Conservation (phyloP, 345 rosid species). For the Pistacia atlantica region DNA sequence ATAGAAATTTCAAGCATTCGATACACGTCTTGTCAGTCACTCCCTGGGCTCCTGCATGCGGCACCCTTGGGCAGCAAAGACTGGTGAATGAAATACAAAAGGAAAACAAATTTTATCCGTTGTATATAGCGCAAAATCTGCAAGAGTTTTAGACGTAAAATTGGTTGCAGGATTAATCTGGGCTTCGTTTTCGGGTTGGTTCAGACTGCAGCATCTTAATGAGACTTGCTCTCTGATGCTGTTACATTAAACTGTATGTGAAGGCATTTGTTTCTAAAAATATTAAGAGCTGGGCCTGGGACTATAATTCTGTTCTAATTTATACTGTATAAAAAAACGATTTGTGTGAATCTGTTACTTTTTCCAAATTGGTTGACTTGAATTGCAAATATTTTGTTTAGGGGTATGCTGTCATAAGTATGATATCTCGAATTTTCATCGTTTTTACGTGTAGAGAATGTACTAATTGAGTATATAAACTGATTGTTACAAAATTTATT, state of each 20-base stretch:
- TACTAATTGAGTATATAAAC: too few species aligned
- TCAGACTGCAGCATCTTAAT: not conserved
- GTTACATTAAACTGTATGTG: not conserved
- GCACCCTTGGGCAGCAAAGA: not conserved
- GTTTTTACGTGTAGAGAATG: too few species aligned
- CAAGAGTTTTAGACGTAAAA: not conserved
- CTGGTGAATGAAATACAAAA: constrained; percentile 4
- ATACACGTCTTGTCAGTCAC: not conserved
- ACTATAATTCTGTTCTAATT: too few species aligned
- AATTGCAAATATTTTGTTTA: not conserved
- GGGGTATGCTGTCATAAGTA: not conserved
- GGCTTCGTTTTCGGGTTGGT: not conserved
- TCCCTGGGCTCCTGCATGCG: not conserved
- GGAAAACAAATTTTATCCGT: not conserved
- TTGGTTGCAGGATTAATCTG: too few species aligned
- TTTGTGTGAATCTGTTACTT: not conserved
- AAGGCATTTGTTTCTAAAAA: too few species aligned
- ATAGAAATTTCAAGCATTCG: not conserved
- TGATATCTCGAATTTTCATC: too few species aligned
- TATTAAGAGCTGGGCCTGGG: not conserved
- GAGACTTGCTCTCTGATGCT: not conserved
- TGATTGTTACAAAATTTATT: too few species aligned
- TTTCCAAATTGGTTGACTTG: not conserved
- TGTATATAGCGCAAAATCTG: constrained; percentile 6
- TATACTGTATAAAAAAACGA: too few species aligned